Base-by-base conservation (phyloP, 805 yeast species). In the Myxozyma nipponensis region DNA sequence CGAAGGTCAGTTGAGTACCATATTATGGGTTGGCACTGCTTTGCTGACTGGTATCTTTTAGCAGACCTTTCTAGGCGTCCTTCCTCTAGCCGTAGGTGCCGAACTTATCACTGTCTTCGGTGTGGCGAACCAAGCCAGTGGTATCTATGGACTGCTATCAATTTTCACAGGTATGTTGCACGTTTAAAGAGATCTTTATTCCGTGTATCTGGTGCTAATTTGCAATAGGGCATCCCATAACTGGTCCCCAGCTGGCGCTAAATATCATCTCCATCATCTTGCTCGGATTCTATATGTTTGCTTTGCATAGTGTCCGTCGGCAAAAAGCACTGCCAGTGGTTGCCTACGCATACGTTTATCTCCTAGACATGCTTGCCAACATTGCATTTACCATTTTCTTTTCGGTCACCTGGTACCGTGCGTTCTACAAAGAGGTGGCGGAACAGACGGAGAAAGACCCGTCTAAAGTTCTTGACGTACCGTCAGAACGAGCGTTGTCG, bases 71-170 rank as follows among this genome's bases (percentile, higher is more conserved):
- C 64, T 86, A n/a, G 82, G 83, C 13, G 62, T 76, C 46, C 68
- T 87, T 3, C 96, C 98, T 3, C 75, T 91, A 23, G 87, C 84
- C 63, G 74, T 85, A 22, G 98, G 97, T 13, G 95, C 89, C 22
- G 98, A 91, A 66, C 66, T 87, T 1, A 78, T 84, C 19, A 73
- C 89, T 3, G 83, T 86, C 1, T 73, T 86, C 34, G 84, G 90
- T 15, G 77, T 89, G 34, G 74, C 90, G 56, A 91, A 91, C 71
- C 90, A 90, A 65, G 86, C 90, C 58, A 82, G 95, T 51, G 96
- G 98, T 7, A 73, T 82, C 19, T 91, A 84, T 67, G 98, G 97
- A 25, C 72, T 91, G 32, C 71, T 89, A 21, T 89, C 97, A 0
- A 66, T 91, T 23, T 77, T 91, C 62, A 90, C 97, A 0, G 74